Percentiles rank a stretch among this genome's conserved stretches.
Conservation (phyloP, 306 rosid genomes). For the Spatholobus suberectus region DNA sequence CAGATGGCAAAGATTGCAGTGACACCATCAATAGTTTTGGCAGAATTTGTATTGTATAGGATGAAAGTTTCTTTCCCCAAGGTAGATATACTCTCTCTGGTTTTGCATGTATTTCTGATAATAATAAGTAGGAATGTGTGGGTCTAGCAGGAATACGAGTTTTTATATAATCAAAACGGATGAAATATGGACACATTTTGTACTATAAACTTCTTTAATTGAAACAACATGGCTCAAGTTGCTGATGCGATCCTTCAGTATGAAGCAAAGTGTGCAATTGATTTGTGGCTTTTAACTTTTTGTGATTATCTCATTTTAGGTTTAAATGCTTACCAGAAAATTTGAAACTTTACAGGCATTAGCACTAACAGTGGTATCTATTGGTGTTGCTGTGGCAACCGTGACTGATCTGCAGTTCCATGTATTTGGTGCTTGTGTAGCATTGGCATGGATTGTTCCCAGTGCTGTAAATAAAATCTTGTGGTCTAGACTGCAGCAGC, state of each 20-base stretch:
- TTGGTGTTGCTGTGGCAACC: constrained; percentile 86
- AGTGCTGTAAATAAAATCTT: constrained; percentile 90
- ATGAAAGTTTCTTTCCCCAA: constrained; percentile 74
- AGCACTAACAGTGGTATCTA: constrained; percentile 69
- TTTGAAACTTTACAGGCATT: constrained; percentile 61
- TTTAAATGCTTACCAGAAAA: constrained; percentile 6
- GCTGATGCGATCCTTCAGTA: background rate
- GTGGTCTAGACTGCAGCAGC: constrained; percentile 90
- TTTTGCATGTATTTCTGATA: constrained; percentile 17
- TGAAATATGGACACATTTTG: background rate
- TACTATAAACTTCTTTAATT: background rate
- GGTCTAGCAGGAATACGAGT: constrained; percentile 4
- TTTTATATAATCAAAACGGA: background rate
- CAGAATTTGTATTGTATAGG: constrained; percentile 73
- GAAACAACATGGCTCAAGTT: background rate
- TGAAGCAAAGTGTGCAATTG: background rate
- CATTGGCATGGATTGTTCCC: constrained; percentile 87
- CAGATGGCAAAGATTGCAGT: constrained; percentile 98
- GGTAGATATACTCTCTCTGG: constrained; percentile 55
- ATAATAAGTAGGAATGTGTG: background rate
- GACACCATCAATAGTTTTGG: constrained; percentile 89
- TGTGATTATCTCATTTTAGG: constrained; percentile 5
- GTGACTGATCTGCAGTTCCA: constrained; percentile 87
- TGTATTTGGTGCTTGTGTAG: constrained; percentile 81
- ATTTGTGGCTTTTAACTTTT: background rate